phyloP scores from a whole-genome alignment of 2,329 filamentous ascomycete species.

The Arthrobotrys sphaeroides region DNA sequence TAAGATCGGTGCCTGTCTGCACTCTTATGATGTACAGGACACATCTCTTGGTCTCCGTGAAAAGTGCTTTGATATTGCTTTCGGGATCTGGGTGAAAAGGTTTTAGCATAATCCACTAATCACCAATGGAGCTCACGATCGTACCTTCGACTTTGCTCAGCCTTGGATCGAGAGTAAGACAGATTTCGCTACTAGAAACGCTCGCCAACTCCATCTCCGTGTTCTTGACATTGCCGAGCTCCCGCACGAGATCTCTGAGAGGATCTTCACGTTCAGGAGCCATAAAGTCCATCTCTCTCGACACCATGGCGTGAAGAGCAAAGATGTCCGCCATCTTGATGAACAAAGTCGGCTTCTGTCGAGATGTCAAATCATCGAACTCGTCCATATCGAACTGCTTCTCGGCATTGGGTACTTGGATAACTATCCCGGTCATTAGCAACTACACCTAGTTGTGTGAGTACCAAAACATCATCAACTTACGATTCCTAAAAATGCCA shows the following conservation, averaged over 20 bases:
- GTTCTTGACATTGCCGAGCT: constrained; percentile 93
- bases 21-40: constrained; percentile 97
- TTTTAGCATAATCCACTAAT: constrained; percentile 56
- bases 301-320: constrained; percentile 88
- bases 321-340: constrained; percentile 99
- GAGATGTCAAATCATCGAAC: constrained; percentile 96
- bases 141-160: constrained; percentile 81
- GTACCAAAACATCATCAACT: neutral
- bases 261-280: constrained; percentile 85
- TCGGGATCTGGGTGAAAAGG: constrained; percentile 74
- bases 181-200: constrained; percentile 86
- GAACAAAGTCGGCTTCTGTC: constrained; percentile 96
- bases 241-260: constrained; percentile 88
- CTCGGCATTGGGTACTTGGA: constrained; percentile 86
- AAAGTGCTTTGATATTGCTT: constrained; percentile 87
- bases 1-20: constrained; percentile 87
- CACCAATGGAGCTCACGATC: constrained; percentile 35
- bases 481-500: constrained; percentile 66
- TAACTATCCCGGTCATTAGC: constrained; percentile 67
- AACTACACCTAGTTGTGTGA: neutral
- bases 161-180: constrained; percentile 87
- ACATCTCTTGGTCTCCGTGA: constrained; percentile 98
- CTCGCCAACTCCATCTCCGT: constrained; percentile 93
- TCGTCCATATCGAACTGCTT: constrained; percentile 97
- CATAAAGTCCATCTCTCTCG: constrained; percentile 78